Percentiles rank a stretch among this genome's conserved stretches.
Evolutionary conservation across 768 basidiomycete species (phyloP).

Genomic region (Agrocybe praecox): DNA sequence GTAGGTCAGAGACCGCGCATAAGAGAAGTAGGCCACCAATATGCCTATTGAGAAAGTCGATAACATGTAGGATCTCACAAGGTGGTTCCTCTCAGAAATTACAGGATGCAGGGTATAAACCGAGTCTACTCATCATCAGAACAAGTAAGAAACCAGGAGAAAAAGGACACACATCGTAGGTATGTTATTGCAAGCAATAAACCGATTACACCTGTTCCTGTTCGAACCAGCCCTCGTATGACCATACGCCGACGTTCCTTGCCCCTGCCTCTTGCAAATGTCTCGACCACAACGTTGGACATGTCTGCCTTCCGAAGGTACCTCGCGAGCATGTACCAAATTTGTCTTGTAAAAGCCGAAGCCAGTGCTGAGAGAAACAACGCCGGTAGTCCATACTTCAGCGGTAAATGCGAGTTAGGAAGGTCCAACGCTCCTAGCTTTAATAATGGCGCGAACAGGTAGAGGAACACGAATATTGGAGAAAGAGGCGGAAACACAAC

Average conservation of each 20-base stretch:
- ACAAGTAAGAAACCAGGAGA: neutral
- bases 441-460: conserved; percentile 69
- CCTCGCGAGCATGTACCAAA: conserved; percentile 79
- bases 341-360: conserved; percentile 62
- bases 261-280: conserved; percentile 58
- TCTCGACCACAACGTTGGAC: conserved; percentile 66
- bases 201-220: conserved; percentile 45
- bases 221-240: conserved; percentile 47
- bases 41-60: conserved; percentile 44
- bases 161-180: conserved; percentile 56
- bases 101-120: conserved; percentile 53
- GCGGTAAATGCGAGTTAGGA: conserved; percentile 47
- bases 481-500: conserved; percentile 53
- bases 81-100: conserved; percentile 33
- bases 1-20: conserved; percentile 56
- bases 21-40: conserved; percentile 50
- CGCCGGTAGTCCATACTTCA: conserved; percentile 51
- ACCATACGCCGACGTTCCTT: conserved; percentile 46
- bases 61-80: conserved; percentile 36
- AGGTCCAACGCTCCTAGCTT: conserved; percentile 71
- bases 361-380: conserved; percentile 57
- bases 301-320: conserved; percentile 67
- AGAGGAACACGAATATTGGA: conserved; percentile 62
- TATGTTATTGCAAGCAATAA: conserved; percentile 62
- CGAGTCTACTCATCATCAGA: conserved; percentile 42